Evolutionary conservation across 139 green algal genomes (phyloP).

Genomic region (Coccomyxa sp.): DNA sequence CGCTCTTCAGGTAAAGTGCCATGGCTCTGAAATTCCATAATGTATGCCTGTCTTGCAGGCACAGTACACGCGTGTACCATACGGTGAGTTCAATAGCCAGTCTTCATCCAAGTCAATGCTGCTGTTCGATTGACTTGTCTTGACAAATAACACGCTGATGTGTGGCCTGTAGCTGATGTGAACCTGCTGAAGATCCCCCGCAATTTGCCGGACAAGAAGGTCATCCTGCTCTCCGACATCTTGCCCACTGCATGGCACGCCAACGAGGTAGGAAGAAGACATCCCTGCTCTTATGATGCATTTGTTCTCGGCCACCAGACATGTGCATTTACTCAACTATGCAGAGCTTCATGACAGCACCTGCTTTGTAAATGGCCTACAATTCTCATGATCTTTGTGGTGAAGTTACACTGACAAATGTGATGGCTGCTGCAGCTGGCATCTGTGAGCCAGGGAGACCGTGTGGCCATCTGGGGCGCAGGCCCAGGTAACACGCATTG

Average conservation of each 20-base stretch:
- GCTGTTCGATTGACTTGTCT: background rate
- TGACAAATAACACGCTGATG: background rate
- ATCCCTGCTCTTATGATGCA: background rate
- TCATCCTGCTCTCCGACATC: slow-evolving; percentile 73
- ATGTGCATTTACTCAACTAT: background rate
- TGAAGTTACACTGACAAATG: no score
- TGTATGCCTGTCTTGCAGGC: slow-evolving; percentile 17
- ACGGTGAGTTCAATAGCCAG: slow-evolving; percentile 26
- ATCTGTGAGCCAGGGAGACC: slow-evolving; percentile 43
- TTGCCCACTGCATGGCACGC: slow-evolving; percentile 56
- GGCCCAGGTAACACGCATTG: slow-evolving; percentile 44
- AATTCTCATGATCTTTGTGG: no score
- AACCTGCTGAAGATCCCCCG: slow-evolving; percentile 59
- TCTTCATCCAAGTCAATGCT: background rate
- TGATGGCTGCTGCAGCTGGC: no score
- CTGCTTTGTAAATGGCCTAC: no score
- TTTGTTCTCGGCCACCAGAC: background rate
- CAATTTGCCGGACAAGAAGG: slow-evolving; percentile 22
- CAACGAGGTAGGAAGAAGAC: slow-evolving; percentile 44
- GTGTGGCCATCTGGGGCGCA: slow-evolving; percentile 73
- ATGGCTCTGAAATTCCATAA: no score
- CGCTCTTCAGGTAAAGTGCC: no score
- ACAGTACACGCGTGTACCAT: slow-evolving; percentile 60
- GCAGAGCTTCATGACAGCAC: no score
- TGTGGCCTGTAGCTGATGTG: slow-evolving; percentile 22